These are phyloP conservation scores for Sphagnum contortum DNA, from an alignment of 225 moss, liverwort and hornwort species.

Conservation along the genomic window DNA sequence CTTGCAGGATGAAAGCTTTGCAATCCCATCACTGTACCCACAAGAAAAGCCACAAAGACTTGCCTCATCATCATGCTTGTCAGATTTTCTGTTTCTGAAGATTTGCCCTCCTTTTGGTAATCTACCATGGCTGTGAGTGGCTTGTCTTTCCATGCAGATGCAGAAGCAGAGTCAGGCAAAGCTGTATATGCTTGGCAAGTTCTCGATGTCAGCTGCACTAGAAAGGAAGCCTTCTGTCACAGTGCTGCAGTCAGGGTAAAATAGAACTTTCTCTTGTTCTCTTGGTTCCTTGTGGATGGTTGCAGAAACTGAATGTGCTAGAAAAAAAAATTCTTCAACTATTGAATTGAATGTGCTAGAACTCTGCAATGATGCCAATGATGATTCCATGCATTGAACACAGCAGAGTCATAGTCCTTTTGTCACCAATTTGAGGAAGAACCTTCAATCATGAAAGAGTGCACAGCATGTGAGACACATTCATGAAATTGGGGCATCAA, in stretches of 20 bases:
- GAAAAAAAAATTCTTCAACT: too few species aligned
- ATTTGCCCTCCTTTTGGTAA: too few species aligned
- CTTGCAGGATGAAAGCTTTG: background rate
- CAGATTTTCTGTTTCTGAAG: constrained; percentile 3
- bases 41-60: constrained; percentile 11
- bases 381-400: too few species aligned
- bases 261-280: background rate
- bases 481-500: too few species aligned
- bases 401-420: too few species aligned
- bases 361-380: too few species aligned
- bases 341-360: too few species aligned
- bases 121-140: too few species aligned
- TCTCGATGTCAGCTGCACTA: constrained; percentile 39
- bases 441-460: too few species aligned
- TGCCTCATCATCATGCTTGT: constrained; percentile 1
- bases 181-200: constrained; percentile 69
- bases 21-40: background rate
- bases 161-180: constrained; percentile 83
- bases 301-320: background rate
- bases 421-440: too few species aligned
- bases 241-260: constrained; percentile 73
- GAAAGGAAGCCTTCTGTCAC: constrained; percentile 45
- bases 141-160: constrained; percentile 25
- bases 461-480: too few species aligned
- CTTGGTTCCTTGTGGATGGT: background rate